These are phyloP conservation scores for Penicillium taxi DNA, from an alignment of 495 filamentous ascomycete species.

Conservation along the genomic window DNA sequence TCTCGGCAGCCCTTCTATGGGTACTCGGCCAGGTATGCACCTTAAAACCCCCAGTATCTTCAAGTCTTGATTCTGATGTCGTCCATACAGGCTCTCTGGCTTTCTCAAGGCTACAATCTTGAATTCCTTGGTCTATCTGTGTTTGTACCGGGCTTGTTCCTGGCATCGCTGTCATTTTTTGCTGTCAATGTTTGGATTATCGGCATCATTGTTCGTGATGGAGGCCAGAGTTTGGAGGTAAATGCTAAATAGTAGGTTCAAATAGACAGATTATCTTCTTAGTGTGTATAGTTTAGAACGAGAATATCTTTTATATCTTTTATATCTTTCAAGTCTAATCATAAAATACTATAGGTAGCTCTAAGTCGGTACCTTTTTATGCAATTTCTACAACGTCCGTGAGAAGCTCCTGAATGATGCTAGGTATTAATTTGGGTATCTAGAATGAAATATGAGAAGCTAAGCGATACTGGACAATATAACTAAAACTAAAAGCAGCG, in stretches of 20 bases:
- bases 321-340: too few relatives aligned
- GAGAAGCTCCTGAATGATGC: too few relatives aligned
- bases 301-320: too few relatives aligned
- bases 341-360: too few relatives aligned
- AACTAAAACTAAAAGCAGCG: too few relatives aligned
- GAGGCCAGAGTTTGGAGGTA: constrained; percentile 24
- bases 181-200: constrained; percentile 80
- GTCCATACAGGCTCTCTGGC: constrained; percentile 58
- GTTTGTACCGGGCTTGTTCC: constrained; percentile 77
- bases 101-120: constrained; percentile 79
- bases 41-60: neutral
- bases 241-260: neutral
- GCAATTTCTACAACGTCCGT: too few relatives aligned
- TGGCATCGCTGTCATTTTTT: constrained; percentile 70
- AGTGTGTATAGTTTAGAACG: neutral
- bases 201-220: constrained; percentile 67
- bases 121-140: constrained; percentile 84
- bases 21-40: constrained; percentile 51
- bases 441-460: too few relatives aligned
- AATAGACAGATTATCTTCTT: neutral
- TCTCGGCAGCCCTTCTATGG: constrained; percentile 62
- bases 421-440: too few relatives aligned
- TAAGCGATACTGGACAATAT: too few relatives aligned
- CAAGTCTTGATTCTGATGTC: neutral
- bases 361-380: too few relatives aligned